These are phyloP conservation scores for Ophiocordyceps unilateralis DNA, from an alignment of 2,329 filamentous ascomycete species.

Conservation along the genomic window DNA sequence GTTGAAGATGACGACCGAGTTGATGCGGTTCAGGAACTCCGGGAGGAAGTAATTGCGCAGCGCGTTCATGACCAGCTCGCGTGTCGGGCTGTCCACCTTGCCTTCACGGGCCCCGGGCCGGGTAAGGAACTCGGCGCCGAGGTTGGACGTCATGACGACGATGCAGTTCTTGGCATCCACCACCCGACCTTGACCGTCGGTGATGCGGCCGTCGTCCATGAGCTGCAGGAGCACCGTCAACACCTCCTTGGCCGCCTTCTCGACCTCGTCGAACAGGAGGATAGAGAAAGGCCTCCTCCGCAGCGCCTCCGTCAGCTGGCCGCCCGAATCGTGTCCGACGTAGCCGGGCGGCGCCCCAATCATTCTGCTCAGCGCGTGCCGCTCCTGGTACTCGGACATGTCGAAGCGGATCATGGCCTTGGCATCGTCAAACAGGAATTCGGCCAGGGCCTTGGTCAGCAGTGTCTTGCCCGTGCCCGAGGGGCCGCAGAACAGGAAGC, in stretches of 20 bases:
- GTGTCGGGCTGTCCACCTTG: conserved; percentile 68
- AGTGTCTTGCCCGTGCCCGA: conserved; percentile 97
- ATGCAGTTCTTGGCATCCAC: conserved; percentile 97
- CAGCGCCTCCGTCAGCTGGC: conserved; percentile 86
- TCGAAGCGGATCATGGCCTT: conserved; percentile 98
- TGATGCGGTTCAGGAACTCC: conserved; percentile 97
- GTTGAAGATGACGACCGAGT: conserved; percentile 94
- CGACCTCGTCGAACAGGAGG: conserved; percentile 90
- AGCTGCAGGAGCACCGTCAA: conserved; percentile 95
- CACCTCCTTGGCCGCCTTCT: conserved; percentile 96
- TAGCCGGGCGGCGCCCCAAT: conserved; percentile 96
- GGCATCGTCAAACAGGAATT: conserved; percentile 93
- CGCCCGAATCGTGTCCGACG: conserved; percentile 88
- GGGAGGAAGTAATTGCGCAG: conserved; percentile 93
- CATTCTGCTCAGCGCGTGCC: conserved; percentile 89
- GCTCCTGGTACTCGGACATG: conserved; percentile 99
- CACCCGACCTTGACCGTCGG: conserved; percentile 87
- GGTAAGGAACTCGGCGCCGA: conserved; percentile 85
- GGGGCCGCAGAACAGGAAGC: conserved; percentile 96
- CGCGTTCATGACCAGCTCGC: conserved; percentile 77
- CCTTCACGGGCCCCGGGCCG: conserved; percentile 65
- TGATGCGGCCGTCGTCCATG: conserved; percentile 98
- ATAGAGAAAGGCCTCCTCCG: conserved; percentile 95
- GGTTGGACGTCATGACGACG: conserved; percentile 96
- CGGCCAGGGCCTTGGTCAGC: conserved; percentile 87